Base-by-base conservation (phyloP, 306 rosid species). In the Quercus alba region DNA sequence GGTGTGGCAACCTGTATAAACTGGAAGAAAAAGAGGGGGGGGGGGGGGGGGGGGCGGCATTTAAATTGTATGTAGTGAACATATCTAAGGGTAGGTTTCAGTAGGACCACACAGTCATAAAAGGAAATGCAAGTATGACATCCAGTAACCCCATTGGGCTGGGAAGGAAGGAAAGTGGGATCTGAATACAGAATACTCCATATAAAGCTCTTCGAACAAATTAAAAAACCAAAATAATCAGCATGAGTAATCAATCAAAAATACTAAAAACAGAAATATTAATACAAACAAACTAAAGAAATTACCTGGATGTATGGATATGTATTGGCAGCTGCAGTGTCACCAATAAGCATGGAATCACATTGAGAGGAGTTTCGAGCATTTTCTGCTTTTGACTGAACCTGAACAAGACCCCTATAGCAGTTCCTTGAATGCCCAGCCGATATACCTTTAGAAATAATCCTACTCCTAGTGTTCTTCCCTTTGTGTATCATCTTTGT, bases 401-500 rank as follows among this genome's bases (percentile, higher is more conserved):
- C 97, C 86, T 94, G 95, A 59, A 94, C 98, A 70, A 92, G 98
- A 33, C 98, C 98, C 81, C 97, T 89, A 62, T 92, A 94, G 78
- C 96, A 90, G 82, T 94, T 94, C 88, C 86, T 87, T 1, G 98
- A 94, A 76, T 92, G 51, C n/a, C 97, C 98, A 72, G 83, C 94
- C 0, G 98, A 94, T 66, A 94, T 94, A 9, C 98, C 98, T 81
- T 94, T 94, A 0, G 98, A 94, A 80, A 94, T 94, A 76, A 94
- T 94, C 85, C 98, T 89, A 75, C 98, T 94, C 75, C 80, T 89
- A 1, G 98, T 90, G 71, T 94, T 94, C 90, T 89, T 94, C 31
- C 98, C 98, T 61, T 90, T 94, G 85, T 94, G 98, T 66, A 94
- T 94, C 98, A 94, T 94, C 89, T 94, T 94, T 2, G 98, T 94